Evolutionary conservation across 1,139 yeast genomes (phyloP), one percentile per base, ranked within the genome.

Genomic region (Trichomonascaceae sp.): DNA sequence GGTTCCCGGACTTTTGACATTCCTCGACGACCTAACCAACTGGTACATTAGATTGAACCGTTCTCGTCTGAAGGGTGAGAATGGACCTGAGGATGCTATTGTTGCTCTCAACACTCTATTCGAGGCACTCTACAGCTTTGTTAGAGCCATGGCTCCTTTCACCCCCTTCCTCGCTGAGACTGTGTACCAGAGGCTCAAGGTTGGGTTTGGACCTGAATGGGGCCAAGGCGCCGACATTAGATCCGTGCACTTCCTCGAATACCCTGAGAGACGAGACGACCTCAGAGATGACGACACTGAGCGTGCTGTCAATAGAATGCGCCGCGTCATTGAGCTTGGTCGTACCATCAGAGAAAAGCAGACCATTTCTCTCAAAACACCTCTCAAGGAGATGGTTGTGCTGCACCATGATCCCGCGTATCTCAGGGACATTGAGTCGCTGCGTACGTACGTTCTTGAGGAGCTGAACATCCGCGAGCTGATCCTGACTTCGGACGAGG

Each of bases 31-130:
- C 54, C 73, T 92, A 60, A 92, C 99, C 46, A 92, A 92, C 66
- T 89, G 98, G 98, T 92, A 92, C 67, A 92, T 92, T 57, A 78
- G 99, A 61, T 80, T 92, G 62, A 89, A 92, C 68, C 87, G 99
- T 67, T 76, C 87, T 65, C 89, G 99, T 68, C 71, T 92, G 52
- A 92, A 92, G 77, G 97, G 98, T 55, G 85, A 77, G 52, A 78
- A 71, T 38, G 95, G 93, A 42, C 62, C 71, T 35, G 78, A 76
- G 34, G 98, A 92, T 55, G 79, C 96, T 48, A 60, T 74, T 47
- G 71, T 71, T 54, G 95, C 94, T 33, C 72, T 92, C 54, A 89
- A 89, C 62, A 81, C 96, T 15, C 68, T 92, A 57, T 75, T 84
- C 39, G 95, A 84, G 58, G 94, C 93, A 23, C 67, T 87, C 47